These are phyloP conservation scores for Glebionis coronaria DNA, from an alignment of 129 eudicot genomes.

Conservation along the genomic window DNA sequence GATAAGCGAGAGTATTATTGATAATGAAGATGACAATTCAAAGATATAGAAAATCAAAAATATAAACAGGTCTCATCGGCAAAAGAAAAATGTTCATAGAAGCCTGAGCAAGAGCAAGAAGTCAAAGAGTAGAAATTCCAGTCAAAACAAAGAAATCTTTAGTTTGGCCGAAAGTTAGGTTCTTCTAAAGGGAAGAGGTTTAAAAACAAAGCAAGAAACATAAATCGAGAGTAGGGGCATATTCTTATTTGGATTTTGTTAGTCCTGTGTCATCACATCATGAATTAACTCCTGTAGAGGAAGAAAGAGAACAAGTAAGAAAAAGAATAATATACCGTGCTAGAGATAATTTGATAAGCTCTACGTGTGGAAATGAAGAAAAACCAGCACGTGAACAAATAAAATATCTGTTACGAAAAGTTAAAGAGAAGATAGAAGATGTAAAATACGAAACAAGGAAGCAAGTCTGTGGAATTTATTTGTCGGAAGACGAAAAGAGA, in stretches of 20 bases:
- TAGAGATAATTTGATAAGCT: slow-evolving; percentile 46
- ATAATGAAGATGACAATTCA: slow-evolving; percentile 73
- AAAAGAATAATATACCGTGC: slow-evolving; percentile 58
- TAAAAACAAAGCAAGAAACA: slow-evolving; percentile 34
- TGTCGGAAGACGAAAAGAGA: slow-evolving; percentile 82
- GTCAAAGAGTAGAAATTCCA: slow-evolving; percentile 34
- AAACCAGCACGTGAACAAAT: slow-evolving; percentile 32
- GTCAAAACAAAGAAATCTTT: slow-evolving; percentile 32
- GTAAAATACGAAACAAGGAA: slow-evolving; percentile 51
- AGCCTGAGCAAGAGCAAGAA: slow-evolving; percentile 40
- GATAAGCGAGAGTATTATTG: slow-evolving; percentile 34
- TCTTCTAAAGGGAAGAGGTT: too few species aligned
- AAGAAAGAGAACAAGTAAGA: slow-evolving; percentile 87
- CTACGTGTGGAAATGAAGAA: too few species aligned
- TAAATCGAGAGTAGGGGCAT: slow-evolving; percentile 30
- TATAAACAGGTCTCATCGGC: slow-evolving; percentile 25
- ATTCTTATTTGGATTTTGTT: slow-evolving; percentile 67
- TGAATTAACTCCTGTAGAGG: slow-evolving; percentile 84
- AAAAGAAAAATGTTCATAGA: slow-evolving; percentile 27
- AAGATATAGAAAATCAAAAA: slow-evolving; percentile 36
- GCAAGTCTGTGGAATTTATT: slow-evolving; percentile 93
- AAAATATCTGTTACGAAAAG: slow-evolving; percentile 55
- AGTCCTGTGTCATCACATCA: slow-evolving; percentile 60
- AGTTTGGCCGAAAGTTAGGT: slow-evolving; percentile 27
- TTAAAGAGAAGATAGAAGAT: slow-evolving; percentile 70